Evolutionary conservation across 139 green algal species (phyloP).

Genomic region (Tetradesmus lagerheimii): DNA sequence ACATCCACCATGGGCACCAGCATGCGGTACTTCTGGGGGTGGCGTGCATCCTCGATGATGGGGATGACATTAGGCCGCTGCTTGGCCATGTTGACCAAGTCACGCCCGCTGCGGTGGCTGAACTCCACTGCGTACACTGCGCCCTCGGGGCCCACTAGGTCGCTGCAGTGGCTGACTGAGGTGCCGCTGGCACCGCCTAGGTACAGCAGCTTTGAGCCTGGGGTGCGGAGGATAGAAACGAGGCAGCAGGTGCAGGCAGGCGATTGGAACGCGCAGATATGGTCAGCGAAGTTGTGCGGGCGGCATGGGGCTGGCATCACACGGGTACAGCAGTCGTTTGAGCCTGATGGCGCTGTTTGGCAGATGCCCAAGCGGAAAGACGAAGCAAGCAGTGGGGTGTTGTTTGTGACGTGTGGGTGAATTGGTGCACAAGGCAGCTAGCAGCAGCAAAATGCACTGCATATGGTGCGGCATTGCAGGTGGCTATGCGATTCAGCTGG

Average conservation of each 20-base stretch:
- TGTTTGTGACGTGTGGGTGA: no score
- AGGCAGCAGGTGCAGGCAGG: background rate
- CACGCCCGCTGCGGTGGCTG: constrained; percentile 94
- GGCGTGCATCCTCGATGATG: constrained; percentile 97
- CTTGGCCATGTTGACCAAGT: constrained; percentile 99
- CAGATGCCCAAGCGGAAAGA: no score
- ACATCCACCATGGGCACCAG: constrained; percentile 99
- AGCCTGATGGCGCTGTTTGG: no score
- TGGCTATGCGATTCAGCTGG: background rate
- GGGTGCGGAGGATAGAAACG: background rate
- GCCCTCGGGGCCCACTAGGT: constrained; percentile 94
- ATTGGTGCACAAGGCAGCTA: no score
- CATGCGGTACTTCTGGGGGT: constrained; percentile 99
- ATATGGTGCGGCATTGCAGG: background rate
- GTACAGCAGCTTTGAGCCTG: constrained; percentile 95
- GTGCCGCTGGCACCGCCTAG: constrained; percentile 89
- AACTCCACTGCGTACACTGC: constrained; percentile 99
- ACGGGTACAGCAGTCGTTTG: no score
- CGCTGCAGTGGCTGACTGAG: constrained; percentile 91
- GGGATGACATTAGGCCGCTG: constrained; percentile 99
- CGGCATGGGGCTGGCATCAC: no score
- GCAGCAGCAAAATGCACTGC: background rate
- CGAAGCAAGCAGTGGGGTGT: no score
- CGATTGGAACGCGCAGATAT: background rate
- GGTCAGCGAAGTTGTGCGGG: background rate